Base-by-base conservation (phyloP, 2,329 filamentous ascomycete species). In the Fusarium sp. region DNA sequence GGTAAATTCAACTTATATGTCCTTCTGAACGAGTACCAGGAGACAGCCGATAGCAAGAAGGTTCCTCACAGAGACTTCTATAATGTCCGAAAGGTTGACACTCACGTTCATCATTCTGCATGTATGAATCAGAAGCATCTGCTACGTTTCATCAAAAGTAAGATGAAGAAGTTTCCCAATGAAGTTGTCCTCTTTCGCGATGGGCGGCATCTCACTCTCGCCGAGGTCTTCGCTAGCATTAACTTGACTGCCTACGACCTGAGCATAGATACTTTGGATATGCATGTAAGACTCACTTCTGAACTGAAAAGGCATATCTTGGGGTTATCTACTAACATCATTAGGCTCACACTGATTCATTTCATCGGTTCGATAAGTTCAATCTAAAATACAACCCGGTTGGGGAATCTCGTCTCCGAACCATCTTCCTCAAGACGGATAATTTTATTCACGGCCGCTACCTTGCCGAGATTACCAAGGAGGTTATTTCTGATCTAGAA, bases 41-140 rank as follows among this genome's bases (percentile, higher is more conserved):
- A 99, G 81, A 96, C 97, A 55, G 95, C 96, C 63, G 96, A 99
- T 83, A 98, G 93, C 79, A 99, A 99, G 81, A 95, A 93, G 75
- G 96, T 98, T 58, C 96, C 96, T 5, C 96, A 99, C 81, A 90
- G 96, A 83, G 96, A 99, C 81, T 99, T 99, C 78, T 99, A 99
- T 85, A 99, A 99, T 78, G 96, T 99, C 51, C 89, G 96, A 78
- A 99, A 99, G 81, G 96, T 99, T 53, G 96, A 99, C 78, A 99
- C 96, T 11, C 96, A 99, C 86, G 96, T 99, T 74, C 96, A 99
- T 79, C 96, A 99, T 81, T 99, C 96, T 18, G 96, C 96, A 25
- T 99, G 96, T 80, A 99, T 99, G 96, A 99, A 99, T 78, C 96
- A 99, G 81, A 99, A 99, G 82, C 96, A 99, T 86, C 83, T 99